Evolutionary conservation across 306 rosid species (phyloP), one percentile per base, ranked within the genome.

Genomic region (Ochetophila trinervis): DNA sequence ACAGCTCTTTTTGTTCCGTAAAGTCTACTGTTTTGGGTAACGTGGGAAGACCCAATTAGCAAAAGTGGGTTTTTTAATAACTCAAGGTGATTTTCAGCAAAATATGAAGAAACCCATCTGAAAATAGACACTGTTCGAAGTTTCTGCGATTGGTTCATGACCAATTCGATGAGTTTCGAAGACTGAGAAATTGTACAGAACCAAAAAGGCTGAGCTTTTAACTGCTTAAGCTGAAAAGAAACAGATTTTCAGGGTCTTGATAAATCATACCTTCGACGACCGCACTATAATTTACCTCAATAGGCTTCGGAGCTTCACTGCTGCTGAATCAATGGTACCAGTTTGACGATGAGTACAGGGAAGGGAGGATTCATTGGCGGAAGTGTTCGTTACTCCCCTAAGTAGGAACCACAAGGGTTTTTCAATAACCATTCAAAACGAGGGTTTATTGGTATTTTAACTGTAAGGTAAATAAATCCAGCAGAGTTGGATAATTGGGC

Each of bases 61-160:
- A 54, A 49, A 57, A 60, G 36, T 54, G 21, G 63, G 60, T 45
- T 5, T 72, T 48, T 62, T 24, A 67, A 47, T 2, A 65, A 62
- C 12, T 22, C 53, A 10, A 66, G 56, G 32, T 21, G 75, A 55
- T 9, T 68, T 51, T 67, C 58, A 22, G 64, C 20, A 65, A 70
- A 74, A 74, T 62, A 30, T 8, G 79, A 69, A 65, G 78, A 35
- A 74, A 51, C 69, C 66, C 71, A 27, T 59, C 42, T 63, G 67
- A 66, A 57, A 72, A 65, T 1, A 58, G 62, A 75, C 21, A 49
- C 0, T 48, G 58, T 30, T 77, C 72, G 58, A 10, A 75, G 65
- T 50, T 79, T 86, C 14, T 73, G 78, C 36, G 77, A 49, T 66
- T 50, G 80, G 79, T 60, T 62, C 91, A 86, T 91, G 32, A 60